Evolutionary conservation across 208 protist genomes (phyloP).

Genomic region (Leishmania tropica): DNA sequence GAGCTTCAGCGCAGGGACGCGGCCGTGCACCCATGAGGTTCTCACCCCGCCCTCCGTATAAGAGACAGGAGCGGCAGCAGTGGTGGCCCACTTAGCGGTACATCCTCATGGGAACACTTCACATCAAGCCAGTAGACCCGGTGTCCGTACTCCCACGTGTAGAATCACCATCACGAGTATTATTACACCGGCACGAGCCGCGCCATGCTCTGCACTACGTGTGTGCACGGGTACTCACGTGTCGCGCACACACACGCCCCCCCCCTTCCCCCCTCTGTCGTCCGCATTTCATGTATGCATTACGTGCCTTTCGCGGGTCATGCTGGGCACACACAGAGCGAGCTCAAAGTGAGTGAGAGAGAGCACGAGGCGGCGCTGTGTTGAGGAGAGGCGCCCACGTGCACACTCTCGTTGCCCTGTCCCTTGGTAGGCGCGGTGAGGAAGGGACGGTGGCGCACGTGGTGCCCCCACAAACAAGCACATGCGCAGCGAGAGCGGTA

Average conservation of each 20-base stretch:
- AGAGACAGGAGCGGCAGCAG: neutral
- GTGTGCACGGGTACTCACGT: neutral
- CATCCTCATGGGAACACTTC: neutral
- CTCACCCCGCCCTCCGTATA: neutral
- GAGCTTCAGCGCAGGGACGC: neutral
- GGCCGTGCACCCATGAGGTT: neutral
- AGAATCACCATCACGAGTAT: neutral
- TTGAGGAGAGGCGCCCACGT: too few relatives aligned
- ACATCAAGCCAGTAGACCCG: neutral
- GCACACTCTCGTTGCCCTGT: too few relatives aligned
- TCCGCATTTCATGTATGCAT: neutral
- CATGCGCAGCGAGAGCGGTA: neutral
- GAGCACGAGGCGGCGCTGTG: neutral
- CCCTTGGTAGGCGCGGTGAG: neutral
- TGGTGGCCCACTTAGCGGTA: neutral
- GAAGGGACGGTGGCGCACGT: neutral
- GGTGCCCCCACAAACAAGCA: neutral
- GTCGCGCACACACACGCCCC: neutral
- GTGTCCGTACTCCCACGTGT: neutral
- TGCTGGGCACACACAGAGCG: neutral
- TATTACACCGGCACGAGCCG: neutral
- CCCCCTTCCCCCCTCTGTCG: neutral
- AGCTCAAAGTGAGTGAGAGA: neutral
- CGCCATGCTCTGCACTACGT: neutral
- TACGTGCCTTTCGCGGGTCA: too few relatives aligned